Base-by-base conservation (phyloP, 352 stramenopile genomes). In the Pythium myriotylum region DNA sequence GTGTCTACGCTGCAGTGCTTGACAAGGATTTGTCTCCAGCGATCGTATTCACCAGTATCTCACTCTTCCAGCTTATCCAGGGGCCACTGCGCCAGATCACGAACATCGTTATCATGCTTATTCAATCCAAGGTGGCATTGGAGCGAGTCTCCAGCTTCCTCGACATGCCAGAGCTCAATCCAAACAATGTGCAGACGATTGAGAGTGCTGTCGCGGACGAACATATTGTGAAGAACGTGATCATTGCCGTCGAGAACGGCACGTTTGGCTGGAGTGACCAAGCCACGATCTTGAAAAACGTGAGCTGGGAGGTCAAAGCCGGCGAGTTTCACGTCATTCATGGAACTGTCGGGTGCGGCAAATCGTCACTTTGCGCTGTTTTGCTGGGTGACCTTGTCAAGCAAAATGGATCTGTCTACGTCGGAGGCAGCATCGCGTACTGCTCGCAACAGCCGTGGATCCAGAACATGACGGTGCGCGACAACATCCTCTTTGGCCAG, bases 401-500 rank as follows among this genome's bases (percentile, higher is more conserved):
- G n/a, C n/a, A n/a, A n/a, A n/a, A n/a, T n/a, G n/a, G n/a, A n/a
- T n/a, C n/a, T n/a, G n/a, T n/a, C n/a, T n/a, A n/a, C n/a, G n/a
- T n/a, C n/a, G n/a, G n/a, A n/a, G n/a, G 45, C 1, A 89, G 70
- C n/a, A n/a, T 76, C 3, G 67, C 65, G 37, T 92, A 89, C 65
- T 88, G 71, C 42, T 68, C 83, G 17, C 87, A 97, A 68, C 70
- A 79, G 14, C 73, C 89, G 20, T 97, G 94, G 70, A 96, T 98
- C 41, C 78, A 97, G 59, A 98, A 98, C 71, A 83, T 81, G 24
- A 94, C 83, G 6, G 57, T 98, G 2, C 71, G 76, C 19, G 84
- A 96, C 27, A 98, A 98, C 67, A 93, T 98, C 58, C 70, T 97
- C n/a, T n/a, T n/a, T n/a, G n/a, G n/a, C n/a, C n/a, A n/a, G n/a